phyloP scores from a whole-genome alignment of 805 yeast species.

The Kurtzmaniella fragi region DNA sequence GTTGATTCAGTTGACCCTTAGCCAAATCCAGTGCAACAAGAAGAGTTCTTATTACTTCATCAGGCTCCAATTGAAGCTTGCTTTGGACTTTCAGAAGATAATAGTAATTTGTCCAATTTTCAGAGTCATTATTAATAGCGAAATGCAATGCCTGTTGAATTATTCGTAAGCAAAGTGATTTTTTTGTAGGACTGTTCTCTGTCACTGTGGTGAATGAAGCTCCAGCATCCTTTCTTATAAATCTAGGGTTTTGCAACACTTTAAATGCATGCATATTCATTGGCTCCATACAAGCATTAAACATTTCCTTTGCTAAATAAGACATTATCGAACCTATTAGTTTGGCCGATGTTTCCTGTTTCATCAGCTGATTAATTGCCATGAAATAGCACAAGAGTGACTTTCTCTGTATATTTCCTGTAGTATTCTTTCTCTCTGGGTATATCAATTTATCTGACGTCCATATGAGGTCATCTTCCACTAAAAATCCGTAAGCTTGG shows the following conservation, averaged over 20 bases:
- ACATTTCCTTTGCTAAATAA: constrained; percentile 52
- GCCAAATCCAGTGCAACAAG: constrained; percentile 43
- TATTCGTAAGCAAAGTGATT: constrained; percentile 28
- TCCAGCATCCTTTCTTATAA: constrained; percentile 19
- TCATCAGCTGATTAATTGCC: constrained; percentile 50
- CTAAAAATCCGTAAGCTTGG: constrained; percentile 69
- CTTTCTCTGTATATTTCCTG: constrained; percentile 63
- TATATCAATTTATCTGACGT: constrained; percentile 75
- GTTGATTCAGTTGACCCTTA: constrained; percentile 26
- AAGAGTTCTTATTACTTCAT: constrained; percentile 36
- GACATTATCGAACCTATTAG: constrained; percentile 40
- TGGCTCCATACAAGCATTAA: constrained; percentile 56
- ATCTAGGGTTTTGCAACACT: constrained; percentile 32
- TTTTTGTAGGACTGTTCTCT: constrained; percentile 15
- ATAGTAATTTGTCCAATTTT: constrained; percentile 61
- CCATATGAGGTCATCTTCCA: constrained; percentile 91
- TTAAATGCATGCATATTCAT: constrained; percentile 59
- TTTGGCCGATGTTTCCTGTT: constrained; percentile 2
- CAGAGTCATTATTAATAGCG: constrained; percentile 39
- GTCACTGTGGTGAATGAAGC: constrained; percentile 21
- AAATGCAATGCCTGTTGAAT: constrained; percentile 41
- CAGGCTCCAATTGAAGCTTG: constrained; percentile 37
- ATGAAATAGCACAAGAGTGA: constrained; percentile 69
- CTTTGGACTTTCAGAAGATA: constrained; percentile 53
- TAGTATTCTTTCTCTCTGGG: constrained; percentile 51